Base-by-base conservation (phyloP, 73 alveolate genomes). In the Paraurostyla sp. region DNA sequence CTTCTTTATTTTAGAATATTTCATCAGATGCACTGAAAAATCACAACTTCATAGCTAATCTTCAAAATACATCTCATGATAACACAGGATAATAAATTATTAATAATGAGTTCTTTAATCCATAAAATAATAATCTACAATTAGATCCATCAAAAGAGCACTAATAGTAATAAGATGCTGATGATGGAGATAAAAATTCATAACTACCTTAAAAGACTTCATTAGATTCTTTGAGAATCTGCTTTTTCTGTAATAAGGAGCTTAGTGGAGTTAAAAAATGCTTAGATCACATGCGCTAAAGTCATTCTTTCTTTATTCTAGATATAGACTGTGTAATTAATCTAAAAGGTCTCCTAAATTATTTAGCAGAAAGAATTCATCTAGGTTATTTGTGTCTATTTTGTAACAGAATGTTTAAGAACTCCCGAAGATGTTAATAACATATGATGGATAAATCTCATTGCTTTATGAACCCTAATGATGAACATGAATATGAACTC, bases 391-490 rank as follows among this genome's bases (percentile, higher is more conserved):
- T 92, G 90, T 88, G 92, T 57, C 30, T 95, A 51, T 63, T 89
- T 91, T 92, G 95, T 56, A 76, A 58, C 68, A 41, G 68, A 80
- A 20, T 65, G 80, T 78, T 43, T 76, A 16, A 50, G 56, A 76
- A 80, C 65, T 23, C 85, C 29, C 63, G 68, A 0, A 80, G 97
- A 15, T 81, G 89, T 35, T 91, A 95, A 54, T 62, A 95, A 63
- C 98, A 95, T 60, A 95, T 95, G 98, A 49, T 68, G 51, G 97
- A 92, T 68, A 95, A 92, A 65, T 49, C 90, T 50, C 98, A 95
- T 62, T 95, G 97, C 76, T 93, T 93, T 57, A 85, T 94, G 94
- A 92, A 91, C 46, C 50, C 60, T 30, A 94, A 93, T 32, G 92
- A 87, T 42, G 98, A 92, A 41, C 95, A 84, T 15, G 94, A 90